These are phyloP conservation scores for Rubia yunnanensis DNA, from an alignment of 257 asterid species.

Conservation along the genomic window DNA sequence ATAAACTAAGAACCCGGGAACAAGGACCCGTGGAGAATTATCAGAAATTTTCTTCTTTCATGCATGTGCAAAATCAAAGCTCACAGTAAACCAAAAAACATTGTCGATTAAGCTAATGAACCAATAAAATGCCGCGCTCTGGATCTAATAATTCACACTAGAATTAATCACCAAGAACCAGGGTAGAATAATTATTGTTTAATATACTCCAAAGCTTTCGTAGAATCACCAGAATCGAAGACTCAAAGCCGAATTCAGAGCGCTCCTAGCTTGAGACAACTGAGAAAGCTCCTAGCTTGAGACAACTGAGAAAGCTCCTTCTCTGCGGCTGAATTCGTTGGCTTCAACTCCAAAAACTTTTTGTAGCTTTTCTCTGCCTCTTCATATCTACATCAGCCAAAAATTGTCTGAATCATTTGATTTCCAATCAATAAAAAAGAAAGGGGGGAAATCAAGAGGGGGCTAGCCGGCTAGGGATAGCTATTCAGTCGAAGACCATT, in stretches of 20 bases:
- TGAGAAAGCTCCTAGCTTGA: constrained; percentile 77
- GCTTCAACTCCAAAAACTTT: constrained; percentile 68
- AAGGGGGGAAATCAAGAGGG: neutral
- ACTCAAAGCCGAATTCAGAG: constrained; percentile 56
- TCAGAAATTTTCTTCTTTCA: no score
- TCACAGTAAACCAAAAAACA: no score
- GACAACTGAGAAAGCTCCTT: constrained; percentile 79
- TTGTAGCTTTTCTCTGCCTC: constrained; percentile 79
- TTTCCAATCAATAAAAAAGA: constrained; percentile 18
- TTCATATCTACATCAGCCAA: constrained; percentile 70
- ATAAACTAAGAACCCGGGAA: no score
- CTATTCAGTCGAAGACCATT: neutral
- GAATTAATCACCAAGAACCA: no score
- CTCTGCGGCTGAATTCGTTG: constrained; percentile 59
- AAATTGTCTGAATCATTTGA: constrained; percentile 33
- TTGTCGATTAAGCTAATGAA: no score
- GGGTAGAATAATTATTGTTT: no score
- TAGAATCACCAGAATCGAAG: constrained; percentile 60
- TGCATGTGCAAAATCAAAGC: no score
- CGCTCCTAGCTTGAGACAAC: constrained; percentile 58
- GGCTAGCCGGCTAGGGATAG: neutral
- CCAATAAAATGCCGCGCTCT: no score
- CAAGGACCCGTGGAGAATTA: no score
- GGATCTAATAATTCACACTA: no score
- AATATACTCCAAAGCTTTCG: constrained; percentile 59